A percentile compares a stretch with the other conserved stretches of the same genome.
These are phyloP conservation scores for Saccharomycopsis olivae DNA, from an alignment of 805 yeast genomes.

Conservation along the genomic window DNA sequence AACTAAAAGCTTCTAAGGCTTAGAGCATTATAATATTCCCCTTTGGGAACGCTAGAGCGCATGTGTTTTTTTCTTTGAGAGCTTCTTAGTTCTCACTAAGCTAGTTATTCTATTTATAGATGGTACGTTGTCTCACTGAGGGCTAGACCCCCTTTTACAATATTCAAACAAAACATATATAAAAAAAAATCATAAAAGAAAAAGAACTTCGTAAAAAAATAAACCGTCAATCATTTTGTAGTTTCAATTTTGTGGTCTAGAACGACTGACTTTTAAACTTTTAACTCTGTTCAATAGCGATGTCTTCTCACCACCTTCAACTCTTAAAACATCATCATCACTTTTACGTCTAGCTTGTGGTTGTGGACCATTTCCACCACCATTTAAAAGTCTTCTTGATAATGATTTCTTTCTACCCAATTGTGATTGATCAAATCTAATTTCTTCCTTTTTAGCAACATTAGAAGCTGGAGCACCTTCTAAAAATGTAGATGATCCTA, in stretches of 20 bases:
- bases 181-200: no score
- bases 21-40: no score
- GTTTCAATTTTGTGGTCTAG: neutral
- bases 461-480: slow-evolving; percentile 86
- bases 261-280: slow-evolving; percentile 65
- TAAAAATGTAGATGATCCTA: slow-evolving; percentile 30
- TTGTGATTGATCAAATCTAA: slow-evolving; percentile 30
- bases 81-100: no score
- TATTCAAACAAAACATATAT: no score
- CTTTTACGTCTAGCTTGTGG: slow-evolving; percentile 13
- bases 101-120: no score
- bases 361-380: slow-evolving; percentile 23
- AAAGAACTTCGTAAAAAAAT: no score
- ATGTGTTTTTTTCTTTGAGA: no score
- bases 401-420: slow-evolving; percentile 78
- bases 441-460: slow-evolving; percentile 30
- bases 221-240: no score
- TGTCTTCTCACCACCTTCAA: slow-evolving; percentile 26
- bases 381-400: slow-evolving; percentile 46
- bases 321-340: slow-evolving; percentile 25
- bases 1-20: no score
- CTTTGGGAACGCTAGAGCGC: no score
- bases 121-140: no score
- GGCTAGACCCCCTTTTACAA: no score
- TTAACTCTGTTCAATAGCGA: slow-evolving; percentile 77